A percentile compares a stretch with the other conserved stretches of the same genome.
Conservation (phyloP, 495 filamentous ascomycete genomes). For the Podospora appendiculata region DNA sequence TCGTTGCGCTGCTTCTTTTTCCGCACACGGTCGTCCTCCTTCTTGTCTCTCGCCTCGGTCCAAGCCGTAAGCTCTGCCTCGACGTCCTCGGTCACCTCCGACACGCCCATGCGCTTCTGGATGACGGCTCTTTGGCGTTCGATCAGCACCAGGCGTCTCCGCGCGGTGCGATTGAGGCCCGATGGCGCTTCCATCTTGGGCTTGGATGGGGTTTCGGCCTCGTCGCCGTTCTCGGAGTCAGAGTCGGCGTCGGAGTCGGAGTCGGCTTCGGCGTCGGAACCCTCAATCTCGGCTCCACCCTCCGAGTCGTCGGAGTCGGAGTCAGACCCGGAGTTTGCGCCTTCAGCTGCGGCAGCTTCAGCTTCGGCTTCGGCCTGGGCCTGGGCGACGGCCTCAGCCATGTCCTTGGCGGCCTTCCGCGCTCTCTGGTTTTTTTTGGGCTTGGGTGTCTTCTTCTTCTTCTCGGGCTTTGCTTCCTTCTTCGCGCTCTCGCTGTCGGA, state of each 20-base stretch:
- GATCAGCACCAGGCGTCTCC: conserved; percentile 19
- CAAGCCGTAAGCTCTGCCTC: conserved; percentile 12
- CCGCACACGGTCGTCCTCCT: background rate
- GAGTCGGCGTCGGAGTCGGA: background rate
- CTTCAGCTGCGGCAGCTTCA: background rate
- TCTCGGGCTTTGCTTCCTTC: background rate
- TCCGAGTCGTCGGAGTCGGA: background rate
- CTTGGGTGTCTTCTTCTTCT: background rate
- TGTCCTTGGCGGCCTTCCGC: background rate
- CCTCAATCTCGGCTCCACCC: background rate
- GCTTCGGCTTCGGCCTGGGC: background rate
- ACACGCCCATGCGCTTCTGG: conserved; percentile 11
- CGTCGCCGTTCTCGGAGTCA: background rate
- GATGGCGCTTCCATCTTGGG: background rate
- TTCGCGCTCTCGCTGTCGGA: background rate
- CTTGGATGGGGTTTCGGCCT: background rate
- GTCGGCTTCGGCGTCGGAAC: background rate
- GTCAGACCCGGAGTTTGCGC: background rate
- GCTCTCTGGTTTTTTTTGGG: background rate
- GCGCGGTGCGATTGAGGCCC: conserved; percentile 13
- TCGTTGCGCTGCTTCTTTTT: conserved; percentile 2
- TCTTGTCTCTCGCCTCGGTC: background rate
- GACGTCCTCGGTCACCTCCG: conserved; percentile 8
- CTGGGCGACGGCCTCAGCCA: background rate
- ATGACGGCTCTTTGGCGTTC: conserved; percentile 12